phyloP scores from a whole-genome alignment of 805 yeast species.

The Candida chilensis region DNA sequence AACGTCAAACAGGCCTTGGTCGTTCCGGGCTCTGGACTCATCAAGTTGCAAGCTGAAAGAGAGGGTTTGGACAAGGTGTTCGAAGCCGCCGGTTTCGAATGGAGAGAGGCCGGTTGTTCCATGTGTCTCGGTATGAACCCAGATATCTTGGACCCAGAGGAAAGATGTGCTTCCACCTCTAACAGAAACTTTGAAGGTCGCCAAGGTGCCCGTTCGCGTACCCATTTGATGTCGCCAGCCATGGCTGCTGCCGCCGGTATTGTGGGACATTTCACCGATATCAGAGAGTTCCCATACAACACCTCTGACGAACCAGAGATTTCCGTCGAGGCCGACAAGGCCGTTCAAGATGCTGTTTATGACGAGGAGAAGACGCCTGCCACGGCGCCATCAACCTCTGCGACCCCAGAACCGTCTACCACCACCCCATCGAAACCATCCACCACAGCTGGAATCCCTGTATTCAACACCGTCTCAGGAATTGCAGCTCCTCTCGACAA shows the following conservation, averaged over 20 bases:
- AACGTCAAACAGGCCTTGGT: slow-evolving; percentile 77
- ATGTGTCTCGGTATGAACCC: slow-evolving; percentile 99
- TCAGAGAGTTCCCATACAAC: slow-evolving; percentile 67
- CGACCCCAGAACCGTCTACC: no score
- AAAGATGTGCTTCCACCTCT: slow-evolving; percentile 97
- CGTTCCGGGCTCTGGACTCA: slow-evolving; percentile 97
- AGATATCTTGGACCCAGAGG: slow-evolving; percentile 88
- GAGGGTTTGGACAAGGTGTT: slow-evolving; percentile 94
- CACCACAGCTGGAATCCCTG: slow-evolving; percentile 64
- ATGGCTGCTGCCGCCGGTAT: slow-evolving; percentile 99
- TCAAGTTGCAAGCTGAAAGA: slow-evolving; percentile 85
- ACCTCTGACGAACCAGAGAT: slow-evolving; percentile 54
- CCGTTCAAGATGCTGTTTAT: slow-evolving; percentile 16
- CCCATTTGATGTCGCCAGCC: slow-evolving; percentile 97
- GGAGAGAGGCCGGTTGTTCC: slow-evolving; percentile 99
- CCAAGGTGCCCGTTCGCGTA: slow-evolving; percentile 94
- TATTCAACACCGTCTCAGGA: slow-evolving; percentile 69
- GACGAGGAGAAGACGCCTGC: no score
- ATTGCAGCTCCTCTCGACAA: slow-evolving; percentile 90
- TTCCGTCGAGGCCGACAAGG: slow-evolving; percentile 23
- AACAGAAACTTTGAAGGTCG: slow-evolving; percentile 99
- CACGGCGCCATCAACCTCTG: slow-evolving; percentile 11
- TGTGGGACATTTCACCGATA: slow-evolving; percentile 83
- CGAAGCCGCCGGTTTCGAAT: slow-evolving; percentile 87
- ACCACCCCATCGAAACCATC: no score